Conservation (phyloP, 495 filamentous ascomycete genomes). For the Tirmania nivea region DNA sequence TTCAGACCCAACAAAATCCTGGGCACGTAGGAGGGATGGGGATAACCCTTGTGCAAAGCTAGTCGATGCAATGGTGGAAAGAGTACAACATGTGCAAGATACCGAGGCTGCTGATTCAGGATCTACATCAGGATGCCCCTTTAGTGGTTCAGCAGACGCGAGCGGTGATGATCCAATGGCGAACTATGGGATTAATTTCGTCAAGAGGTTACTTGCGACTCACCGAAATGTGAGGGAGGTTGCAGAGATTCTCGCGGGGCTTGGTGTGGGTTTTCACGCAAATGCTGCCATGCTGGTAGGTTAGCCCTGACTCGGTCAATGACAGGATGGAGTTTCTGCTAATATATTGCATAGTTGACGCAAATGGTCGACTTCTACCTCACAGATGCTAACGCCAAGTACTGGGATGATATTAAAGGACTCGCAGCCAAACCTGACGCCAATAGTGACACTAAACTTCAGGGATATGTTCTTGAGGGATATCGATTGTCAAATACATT, state of each 20-base stretch:
- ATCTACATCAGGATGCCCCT: neutral
- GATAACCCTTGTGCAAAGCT: slow-evolving; percentile 13
- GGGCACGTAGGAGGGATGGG: slow-evolving; percentile 35
- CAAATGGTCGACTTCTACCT: slow-evolving; percentile 16
- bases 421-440: slow-evolving; percentile 1
- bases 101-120: neutral
- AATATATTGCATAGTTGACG: neutral
- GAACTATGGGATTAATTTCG: slow-evolving; percentile 5
- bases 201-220: neutral
- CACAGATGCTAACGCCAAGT: slow-evolving; percentile 1
- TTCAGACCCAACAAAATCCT: slow-evolving; percentile 39
- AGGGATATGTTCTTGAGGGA: slow-evolving; percentile 10
- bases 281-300: slow-evolving; percentile 6
- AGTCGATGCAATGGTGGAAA: neutral
- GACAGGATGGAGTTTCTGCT: too few relatives aligned
- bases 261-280: slow-evolving; percentile 5
- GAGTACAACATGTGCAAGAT: neutral
- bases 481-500: slow-evolving; percentile 11
- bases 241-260: slow-evolving; percentile 10
- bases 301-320: neutral
- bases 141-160: neutral
- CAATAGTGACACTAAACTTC: slow-evolving; percentile 5
- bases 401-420: slow-evolving; percentile 9
- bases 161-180: neutral
- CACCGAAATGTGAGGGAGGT: slow-evolving; percentile 2